Percentiles rank a stretch among this genome's conserved stretches.
phyloP scores from a whole-genome alignment of 305 asterid species.

The Rubia occidens region DNA sequence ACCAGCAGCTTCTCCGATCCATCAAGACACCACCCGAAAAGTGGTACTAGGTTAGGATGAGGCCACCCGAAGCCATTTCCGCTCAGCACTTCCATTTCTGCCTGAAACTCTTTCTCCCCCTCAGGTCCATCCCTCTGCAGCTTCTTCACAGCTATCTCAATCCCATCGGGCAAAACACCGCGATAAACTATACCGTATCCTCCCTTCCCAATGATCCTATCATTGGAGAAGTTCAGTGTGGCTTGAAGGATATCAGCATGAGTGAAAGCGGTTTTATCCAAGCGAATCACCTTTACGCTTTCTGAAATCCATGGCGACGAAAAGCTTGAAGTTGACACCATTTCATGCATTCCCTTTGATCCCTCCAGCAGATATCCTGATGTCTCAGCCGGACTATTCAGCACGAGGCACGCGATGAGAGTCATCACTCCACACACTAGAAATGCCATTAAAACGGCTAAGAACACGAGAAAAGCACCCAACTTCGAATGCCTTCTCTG shows the following conservation, averaged over 20 bases:
- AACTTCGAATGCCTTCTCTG: constrained; percentile 20
- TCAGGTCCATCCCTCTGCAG: constrained; percentile 67
- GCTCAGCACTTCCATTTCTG: constrained; percentile 83
- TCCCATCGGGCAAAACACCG: constrained; percentile 76
- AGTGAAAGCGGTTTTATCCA: constrained; percentile 75
- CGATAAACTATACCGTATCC: constrained; percentile 79
- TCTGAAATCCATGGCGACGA: constrained; percentile 73
- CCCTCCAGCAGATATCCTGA: constrained; percentile 42
- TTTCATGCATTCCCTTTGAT: constrained; percentile 34
- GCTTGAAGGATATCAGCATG: constrained; percentile 80
- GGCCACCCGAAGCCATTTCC: constrained; percentile 87
- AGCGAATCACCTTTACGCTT: constrained; percentile 59
- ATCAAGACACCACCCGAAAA: constrained; percentile 83
- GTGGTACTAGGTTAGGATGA: constrained; percentile 79
- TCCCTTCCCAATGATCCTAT: constrained; percentile 74
- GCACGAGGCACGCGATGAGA: constrained; percentile 39
- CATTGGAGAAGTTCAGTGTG: constrained; percentile 59
- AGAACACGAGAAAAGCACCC: constrained; percentile 34
- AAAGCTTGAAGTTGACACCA: constrained; percentile 42
- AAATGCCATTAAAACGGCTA: constrained; percentile 45
- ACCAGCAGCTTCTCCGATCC: constrained; percentile 78
- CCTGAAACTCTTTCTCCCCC: constrained; percentile 75
- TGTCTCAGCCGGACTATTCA: constrained; percentile 39
- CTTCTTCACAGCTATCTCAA: constrained; percentile 80
- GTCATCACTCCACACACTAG: constrained; percentile 49